phyloP scores from a whole-genome alignment of 345 rosid genomes.

The Populus euphratica region DNA sequence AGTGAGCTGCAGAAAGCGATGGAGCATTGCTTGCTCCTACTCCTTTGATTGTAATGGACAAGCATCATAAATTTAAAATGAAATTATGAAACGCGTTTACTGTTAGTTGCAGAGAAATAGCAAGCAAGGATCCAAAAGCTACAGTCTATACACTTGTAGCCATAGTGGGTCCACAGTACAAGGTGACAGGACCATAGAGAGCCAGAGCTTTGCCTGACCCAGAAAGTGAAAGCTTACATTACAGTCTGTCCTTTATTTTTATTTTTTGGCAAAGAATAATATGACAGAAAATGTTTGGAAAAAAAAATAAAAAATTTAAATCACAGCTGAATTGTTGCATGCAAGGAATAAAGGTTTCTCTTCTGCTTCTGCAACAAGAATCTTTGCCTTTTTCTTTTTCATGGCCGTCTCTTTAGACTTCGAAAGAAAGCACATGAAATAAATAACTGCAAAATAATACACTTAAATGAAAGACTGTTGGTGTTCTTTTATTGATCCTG shows the following conservation, averaged over 20 bases:
- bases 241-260: neutral
- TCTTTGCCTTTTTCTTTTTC: conserved; percentile 14
- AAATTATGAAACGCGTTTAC: neutral
- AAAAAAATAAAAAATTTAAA: neutral
- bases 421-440: conserved; percentile 9
- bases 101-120: neutral
- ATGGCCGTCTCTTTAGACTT: conserved; percentile 6
- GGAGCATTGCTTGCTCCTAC: neutral
- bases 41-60: neutral
- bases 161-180: conserved; percentile 21
- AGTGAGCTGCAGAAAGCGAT: neutral
- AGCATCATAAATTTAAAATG: neutral
- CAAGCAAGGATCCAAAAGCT: conserved; percentile 26
- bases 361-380: conserved; percentile 20
- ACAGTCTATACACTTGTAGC: conserved; percentile 1
- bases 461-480: neutral
- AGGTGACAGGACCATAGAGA: conserved; percentile 26
- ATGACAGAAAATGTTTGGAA: neutral
- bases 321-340: neutral
- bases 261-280: neutral
- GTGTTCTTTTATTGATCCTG: neutral
- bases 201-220: conserved; percentile 36
- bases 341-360: conserved; percentile 34
- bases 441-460: neutral
- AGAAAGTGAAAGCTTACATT: conserved; percentile 35